phyloP scores from a whole-genome alignment of 768 basidiomycete genomes.

The Boletus reticuloceps region DNA sequence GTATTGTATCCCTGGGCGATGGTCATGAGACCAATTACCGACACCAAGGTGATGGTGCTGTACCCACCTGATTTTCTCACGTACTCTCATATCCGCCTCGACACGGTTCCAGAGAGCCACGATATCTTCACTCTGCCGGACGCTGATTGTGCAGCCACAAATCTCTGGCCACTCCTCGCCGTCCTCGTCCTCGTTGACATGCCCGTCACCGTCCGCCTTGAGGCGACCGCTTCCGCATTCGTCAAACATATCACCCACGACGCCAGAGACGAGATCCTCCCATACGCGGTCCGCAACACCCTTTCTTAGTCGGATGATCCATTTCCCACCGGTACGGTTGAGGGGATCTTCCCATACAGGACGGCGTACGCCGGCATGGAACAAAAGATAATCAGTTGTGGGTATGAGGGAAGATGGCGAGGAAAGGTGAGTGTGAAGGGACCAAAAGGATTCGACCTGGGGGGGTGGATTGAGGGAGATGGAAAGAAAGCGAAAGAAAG shows the following conservation, averaged over 20 bases:
- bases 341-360: conserved; percentile 97
- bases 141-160: conserved; percentile 93
- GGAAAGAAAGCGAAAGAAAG: background rate
- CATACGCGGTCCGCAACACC: conserved; percentile 87
- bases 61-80: conserved; percentile 79
- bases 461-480: conserved; percentile 7
- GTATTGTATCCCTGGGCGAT: conserved; percentile 68
- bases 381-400: conserved; percentile 93
- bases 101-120: conserved; percentile 89
- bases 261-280: conserved; percentile 85
- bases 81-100: conserved; percentile 71
- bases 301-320: conserved; percentile 91
- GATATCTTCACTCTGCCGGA: conserved; percentile 91
- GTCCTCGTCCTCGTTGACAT: conserved; percentile 35
- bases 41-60: conserved; percentile 27
- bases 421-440: conserved; percentile 87
- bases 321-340: conserved; percentile 86
- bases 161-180: conserved; percentile 71
- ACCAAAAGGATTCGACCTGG: conserved; percentile 95
- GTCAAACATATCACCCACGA: conserved; percentile 90
- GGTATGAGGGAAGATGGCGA: conserved; percentile 81
- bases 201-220: conserved; percentile 31
- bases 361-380: conserved; percentile 79
- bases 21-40: background rate
- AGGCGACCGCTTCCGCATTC: conserved; percentile 43